These are phyloP conservation scores for Lindgomyces ingoldianus DNA, from an alignment of 495 filamentous ascomycete species.

Conservation along the genomic window DNA sequence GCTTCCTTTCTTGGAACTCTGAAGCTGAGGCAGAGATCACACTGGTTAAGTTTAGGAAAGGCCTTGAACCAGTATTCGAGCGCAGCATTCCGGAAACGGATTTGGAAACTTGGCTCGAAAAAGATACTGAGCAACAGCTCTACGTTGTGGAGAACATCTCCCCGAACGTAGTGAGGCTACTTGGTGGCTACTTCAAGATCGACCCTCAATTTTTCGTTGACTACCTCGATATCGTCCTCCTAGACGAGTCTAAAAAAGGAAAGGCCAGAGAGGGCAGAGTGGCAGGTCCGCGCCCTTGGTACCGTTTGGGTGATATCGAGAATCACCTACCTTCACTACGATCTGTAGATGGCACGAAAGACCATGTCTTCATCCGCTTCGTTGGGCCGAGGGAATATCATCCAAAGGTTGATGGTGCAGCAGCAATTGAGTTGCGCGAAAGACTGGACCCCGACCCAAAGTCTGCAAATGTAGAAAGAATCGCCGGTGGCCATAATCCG, in stretches of 20 bases:
- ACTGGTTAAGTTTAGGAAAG: background rate
- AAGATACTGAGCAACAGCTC: background rate
- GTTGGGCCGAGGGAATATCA: conserved; percentile 12
- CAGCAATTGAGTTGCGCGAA: background rate
- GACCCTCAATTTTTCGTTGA: conserved; percentile 13
- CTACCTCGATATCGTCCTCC: conserved; percentile 11
- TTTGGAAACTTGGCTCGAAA: background rate
- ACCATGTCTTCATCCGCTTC: conserved; percentile 8
- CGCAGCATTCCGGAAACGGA: background rate
- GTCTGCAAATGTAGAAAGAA: background rate
- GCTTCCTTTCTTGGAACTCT: too few species aligned
- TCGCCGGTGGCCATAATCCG: background rate
- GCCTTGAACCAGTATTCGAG: background rate
- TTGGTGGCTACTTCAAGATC: conserved; percentile 4
- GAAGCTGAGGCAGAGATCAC: background rate
- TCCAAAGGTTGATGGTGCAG: background rate
- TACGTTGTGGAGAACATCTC: conserved; percentile 10
- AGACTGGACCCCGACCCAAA: background rate
- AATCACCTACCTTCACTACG: conserved; percentile 7
- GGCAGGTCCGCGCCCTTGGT: background rate
- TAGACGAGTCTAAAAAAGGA: background rate
- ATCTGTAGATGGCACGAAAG: background rate
- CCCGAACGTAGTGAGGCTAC: background rate
- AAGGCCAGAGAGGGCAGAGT: background rate
- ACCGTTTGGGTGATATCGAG: background rate